Conservation (phyloP, 2,329 filamentous ascomycete genomes). For the Zopfia rhizophila region DNA sequence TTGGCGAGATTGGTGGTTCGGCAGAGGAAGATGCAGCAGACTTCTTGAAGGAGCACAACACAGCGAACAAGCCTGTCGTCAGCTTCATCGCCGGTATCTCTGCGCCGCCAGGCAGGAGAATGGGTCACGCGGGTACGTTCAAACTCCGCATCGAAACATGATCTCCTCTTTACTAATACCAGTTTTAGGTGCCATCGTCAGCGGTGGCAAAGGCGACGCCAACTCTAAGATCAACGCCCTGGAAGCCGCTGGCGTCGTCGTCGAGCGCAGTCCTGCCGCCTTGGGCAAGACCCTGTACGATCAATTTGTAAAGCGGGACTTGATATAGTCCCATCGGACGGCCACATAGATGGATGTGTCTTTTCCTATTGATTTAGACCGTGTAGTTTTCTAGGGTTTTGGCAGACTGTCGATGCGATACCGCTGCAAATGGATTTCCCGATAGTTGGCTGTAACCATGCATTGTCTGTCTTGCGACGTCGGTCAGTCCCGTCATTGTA, state of each 20-base stretch:
- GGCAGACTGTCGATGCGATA: constrained; percentile 29
- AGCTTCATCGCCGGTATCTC: constrained; percentile 99
- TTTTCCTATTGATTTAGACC: constrained; percentile 33
- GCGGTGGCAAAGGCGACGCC: constrained; percentile 95
- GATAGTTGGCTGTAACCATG: no score
- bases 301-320: constrained; percentile 94
- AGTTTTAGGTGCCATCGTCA: constrained; percentile 82
- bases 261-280: constrained; percentile 91
- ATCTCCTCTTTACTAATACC: constrained; percentile 14
- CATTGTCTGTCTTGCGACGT: no score
- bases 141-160: not conserved
- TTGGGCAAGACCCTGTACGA: constrained; percentile 94
- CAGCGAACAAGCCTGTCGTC: constrained; percentile 92
- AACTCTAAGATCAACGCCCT: constrained; percentile 98
- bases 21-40: constrained; percentile 99
- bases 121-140: constrained; percentile 88
- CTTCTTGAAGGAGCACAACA: constrained; percentile 93
- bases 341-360: constrained; percentile 5
- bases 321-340: constrained; percentile 72
- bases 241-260: constrained; percentile 91
- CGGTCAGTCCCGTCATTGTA: constrained; percentile 42
- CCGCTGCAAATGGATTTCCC: constrained; percentile 29
- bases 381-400: constrained; percentile 23
- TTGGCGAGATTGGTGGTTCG: constrained; percentile 97
- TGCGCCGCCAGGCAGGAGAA: constrained; percentile 92